Conservation (phyloP, 371 early-diverging fungal genomes). For the Sporodiniella umbellata region DNA sequence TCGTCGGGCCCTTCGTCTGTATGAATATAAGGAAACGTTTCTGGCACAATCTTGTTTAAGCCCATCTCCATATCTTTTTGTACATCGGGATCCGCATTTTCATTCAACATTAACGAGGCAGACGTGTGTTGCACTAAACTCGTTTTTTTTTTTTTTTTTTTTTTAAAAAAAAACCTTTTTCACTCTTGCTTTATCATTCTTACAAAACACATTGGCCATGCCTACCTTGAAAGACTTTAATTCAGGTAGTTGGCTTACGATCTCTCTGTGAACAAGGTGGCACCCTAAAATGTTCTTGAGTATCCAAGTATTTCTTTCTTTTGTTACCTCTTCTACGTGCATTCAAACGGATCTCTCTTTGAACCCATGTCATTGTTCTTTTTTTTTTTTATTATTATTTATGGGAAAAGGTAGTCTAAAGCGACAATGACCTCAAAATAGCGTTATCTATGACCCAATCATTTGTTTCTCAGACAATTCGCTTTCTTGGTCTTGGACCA, state of each 20-base stretch:
- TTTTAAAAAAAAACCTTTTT: not conserved
- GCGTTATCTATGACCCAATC: too few relatives aligned
- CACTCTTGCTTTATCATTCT: constrained; percentile 42
- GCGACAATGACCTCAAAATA: too few relatives aligned
- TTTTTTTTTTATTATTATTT: not conserved
- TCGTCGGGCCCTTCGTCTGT: constrained; percentile 68
- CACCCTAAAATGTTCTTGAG: constrained; percentile 50
- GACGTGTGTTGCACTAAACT: constrained; percentile 83
- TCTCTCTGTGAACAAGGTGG: constrained; percentile 78
- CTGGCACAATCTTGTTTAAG: constrained; percentile 59
- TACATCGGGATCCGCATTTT: constrained; percentile 83
- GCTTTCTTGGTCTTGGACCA: too few relatives aligned
- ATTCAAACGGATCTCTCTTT: constrained; percentile 58
- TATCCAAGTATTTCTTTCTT: not conserved
- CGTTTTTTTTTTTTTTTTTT: not conserved
- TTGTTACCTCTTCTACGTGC: constrained; percentile 46
- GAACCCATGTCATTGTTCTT: constrained; percentile 59
- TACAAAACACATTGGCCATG: constrained; percentile 84
- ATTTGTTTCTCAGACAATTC: too few relatives aligned
- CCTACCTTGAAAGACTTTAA: constrained; percentile 58
- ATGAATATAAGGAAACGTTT: constrained; percentile 73
- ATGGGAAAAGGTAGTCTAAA: too few relatives aligned
- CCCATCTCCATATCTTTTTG: constrained; percentile 70
- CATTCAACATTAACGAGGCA: constrained; percentile 86
- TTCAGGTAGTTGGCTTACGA: constrained; percentile 62